phyloP scores from a whole-genome alignment of 805 yeast species.

The Nematodospora valgi region DNA sequence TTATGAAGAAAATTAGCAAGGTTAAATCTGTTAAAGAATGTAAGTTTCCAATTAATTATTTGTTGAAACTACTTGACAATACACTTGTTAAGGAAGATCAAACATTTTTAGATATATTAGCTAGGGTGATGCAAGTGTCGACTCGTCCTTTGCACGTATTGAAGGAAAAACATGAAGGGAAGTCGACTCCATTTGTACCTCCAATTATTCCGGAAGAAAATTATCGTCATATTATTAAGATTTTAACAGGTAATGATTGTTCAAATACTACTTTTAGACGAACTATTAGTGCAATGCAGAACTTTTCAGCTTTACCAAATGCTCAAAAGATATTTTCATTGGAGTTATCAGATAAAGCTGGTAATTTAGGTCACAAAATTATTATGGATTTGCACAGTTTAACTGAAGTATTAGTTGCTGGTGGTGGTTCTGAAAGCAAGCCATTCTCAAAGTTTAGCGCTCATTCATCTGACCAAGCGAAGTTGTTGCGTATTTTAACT shows the following conservation, averaged over 20 bases:
- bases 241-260: slow-evolving; percentile 78
- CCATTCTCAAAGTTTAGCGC: slow-evolving; percentile 68
- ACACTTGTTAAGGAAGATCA: slow-evolving; percentile 68
- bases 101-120: slow-evolving; percentile 69
- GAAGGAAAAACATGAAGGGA: slow-evolving; percentile 17
- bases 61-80: slow-evolving; percentile 61
- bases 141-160: slow-evolving; percentile 67
- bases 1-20: slow-evolving; percentile 30
- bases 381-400: slow-evolving; percentile 53
- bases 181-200: slow-evolving; percentile 27
- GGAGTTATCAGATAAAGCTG: slow-evolving; percentile 65
- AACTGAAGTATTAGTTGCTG: slow-evolving; percentile 39
- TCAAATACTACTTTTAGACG: slow-evolving; percentile 82
- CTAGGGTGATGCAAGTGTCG: slow-evolving; percentile 71
- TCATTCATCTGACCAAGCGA: slow-evolving; percentile 83
- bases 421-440: slow-evolving; percentile 44
- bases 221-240: slow-evolving; percentile 59
- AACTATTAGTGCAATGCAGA: slow-evolving; percentile 76
- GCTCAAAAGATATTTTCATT: slow-evolving; percentile 64
- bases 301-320: slow-evolving; percentile 57
- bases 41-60: slow-evolving; percentile 70
- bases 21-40: slow-evolving; percentile 30
- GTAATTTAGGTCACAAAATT: slow-evolving; percentile 51
- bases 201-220: slow-evolving; percentile 66
- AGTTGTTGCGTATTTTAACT: slow-evolving; percentile 77